phyloP scores from a whole-genome alignment of 1,284 basidiomycete genomes.

The Ganoderma sp. region DNA sequence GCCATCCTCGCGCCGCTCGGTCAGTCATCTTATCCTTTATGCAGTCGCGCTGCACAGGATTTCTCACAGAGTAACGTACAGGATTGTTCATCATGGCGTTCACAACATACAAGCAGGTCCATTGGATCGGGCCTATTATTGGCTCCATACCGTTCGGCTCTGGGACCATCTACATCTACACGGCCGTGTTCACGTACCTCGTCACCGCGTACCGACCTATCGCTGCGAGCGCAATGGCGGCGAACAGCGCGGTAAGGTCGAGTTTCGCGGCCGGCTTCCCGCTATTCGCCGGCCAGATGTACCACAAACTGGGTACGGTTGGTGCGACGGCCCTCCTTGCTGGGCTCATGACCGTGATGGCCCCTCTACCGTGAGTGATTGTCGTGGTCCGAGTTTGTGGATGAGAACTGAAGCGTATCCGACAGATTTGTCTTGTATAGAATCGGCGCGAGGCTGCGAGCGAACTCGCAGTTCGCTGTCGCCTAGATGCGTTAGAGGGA shows the following conservation, averaged over 20 bases:
- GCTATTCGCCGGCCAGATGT: slow-evolving; percentile 69
- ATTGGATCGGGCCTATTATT: slow-evolving; percentile 77
- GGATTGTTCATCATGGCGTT: slow-evolving; percentile 77
- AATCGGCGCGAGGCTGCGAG: slow-evolving; percentile 48
- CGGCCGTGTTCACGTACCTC: slow-evolving; percentile 73
- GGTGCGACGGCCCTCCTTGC: slow-evolving; percentile 81
- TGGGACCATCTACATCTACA: slow-evolving; percentile 67
- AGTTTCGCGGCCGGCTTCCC: slow-evolving; percentile 77
- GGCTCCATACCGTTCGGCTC: slow-evolving; percentile 66
- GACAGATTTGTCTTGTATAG: slow-evolving; percentile 48
- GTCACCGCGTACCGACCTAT: slow-evolving; percentile 78
- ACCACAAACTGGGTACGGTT: slow-evolving; percentile 64
- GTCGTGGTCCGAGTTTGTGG: not conserved
- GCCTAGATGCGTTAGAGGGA: slow-evolving; percentile 3
- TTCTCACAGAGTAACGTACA: slow-evolving; percentile 28
- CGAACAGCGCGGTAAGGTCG: slow-evolving; percentile 71
- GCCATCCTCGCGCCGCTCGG: slow-evolving; percentile 68
- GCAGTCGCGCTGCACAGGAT: not conserved
- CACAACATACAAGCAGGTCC: slow-evolving; percentile 68
- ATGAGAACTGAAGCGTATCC: not conserved
- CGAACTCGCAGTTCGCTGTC: slow-evolving; percentile 44
- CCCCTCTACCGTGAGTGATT: slow-evolving; percentile 69
- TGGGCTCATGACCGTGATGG: slow-evolving; percentile 69
- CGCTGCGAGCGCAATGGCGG: slow-evolving; percentile 78
- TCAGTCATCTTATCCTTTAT: not conserved